Conservation (phyloP, 106 monocot species). For the Dendrobium catenatum region DNA sequence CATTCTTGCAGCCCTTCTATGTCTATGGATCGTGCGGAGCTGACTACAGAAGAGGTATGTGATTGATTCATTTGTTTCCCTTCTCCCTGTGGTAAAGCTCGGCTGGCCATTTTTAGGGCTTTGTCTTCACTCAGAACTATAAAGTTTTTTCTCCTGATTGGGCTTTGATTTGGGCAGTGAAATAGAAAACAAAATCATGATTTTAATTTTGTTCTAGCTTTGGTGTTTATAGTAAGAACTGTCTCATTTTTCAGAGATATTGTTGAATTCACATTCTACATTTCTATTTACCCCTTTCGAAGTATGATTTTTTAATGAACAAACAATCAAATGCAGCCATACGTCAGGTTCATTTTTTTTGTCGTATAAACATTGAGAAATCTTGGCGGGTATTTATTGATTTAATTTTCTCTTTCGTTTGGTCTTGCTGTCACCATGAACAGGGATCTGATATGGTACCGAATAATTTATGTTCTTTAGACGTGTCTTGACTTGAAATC, state of each 20-base stretch:
- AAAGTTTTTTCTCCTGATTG: not conserved
- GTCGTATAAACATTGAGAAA: not conserved
- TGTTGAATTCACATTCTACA: not conserved
- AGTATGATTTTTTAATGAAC: not conserved
- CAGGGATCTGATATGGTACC: not conserved
- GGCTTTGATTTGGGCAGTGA: not conserved
- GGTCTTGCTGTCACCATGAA: not conserved
- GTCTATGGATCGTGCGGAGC: conserved; percentile 1
- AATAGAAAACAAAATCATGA: not conserved
- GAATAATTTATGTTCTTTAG: not conserved
- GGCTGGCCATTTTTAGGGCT: not conserved
- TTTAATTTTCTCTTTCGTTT: not conserved
- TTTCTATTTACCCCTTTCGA: not conserved
- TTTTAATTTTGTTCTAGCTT: not conserved
- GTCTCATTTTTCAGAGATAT: not conserved
- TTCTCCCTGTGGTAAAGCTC: not conserved
- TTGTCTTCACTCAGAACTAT: not conserved
- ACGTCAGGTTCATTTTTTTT: not conserved
- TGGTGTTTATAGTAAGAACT: not conserved
- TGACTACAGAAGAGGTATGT: conserved; percentile 4
- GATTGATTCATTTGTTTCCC: not conserved
- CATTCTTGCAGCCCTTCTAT: conserved; percentile 1
- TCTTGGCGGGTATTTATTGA: not conserved
- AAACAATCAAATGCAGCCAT: not conserved
- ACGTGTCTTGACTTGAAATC: not conserved